Evolutionary conservation across 148 eudicot species (phyloP), one percentile per base, ranked within the genome.

Genomic region (Rheum nobile): DNA sequence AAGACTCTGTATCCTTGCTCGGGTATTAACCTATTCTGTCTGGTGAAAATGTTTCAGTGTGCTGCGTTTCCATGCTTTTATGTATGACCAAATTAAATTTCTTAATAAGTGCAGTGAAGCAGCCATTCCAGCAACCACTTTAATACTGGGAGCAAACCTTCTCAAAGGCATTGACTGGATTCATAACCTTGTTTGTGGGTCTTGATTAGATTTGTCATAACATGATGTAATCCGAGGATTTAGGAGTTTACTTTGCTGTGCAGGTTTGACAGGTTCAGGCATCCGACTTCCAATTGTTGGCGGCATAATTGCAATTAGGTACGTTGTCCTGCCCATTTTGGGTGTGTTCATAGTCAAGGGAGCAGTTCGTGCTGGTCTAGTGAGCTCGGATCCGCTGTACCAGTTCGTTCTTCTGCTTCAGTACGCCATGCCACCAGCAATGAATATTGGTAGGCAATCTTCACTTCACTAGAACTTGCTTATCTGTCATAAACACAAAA

Each of bases 401-500:
- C 81, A 82, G 70, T 93, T 91, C 70, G 82, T 89, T 75, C 95
- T 93, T 75, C 72, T 89, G 77, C 85, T 93, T 75, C 98, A 93
- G 54, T 91, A 81, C 76, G 87, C 93, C 4, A 74, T 93, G 69
- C 98, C 98, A 34, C 97, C 98, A 16, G 97, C 98, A 26, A 91
- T 93, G 90, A 91, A 86, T 81, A 90, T 89, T 79, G 91, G 96
- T 92, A 82, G 54, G 75, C 79, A 73, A 38, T 26, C 46, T 4
- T 74, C 43, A 78, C 21, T 75, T 5, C 28, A 10, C 6, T 16
- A 47, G 29, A 59, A 17, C 2, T 42, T 6, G 37, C 41, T 16
- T n/a, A n/a, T 37, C 39, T 37, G 2, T 37, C 39, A 37, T 37
- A 37, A 37, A 37, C 39, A 37, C 39, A 37, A 37, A 37, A 37